Evolutionary conservation across 192 early-diverging fungal genomes (phyloP), one percentile per base, ranked within the genome.

Genomic region (Entomortierella parvispora): DNA sequence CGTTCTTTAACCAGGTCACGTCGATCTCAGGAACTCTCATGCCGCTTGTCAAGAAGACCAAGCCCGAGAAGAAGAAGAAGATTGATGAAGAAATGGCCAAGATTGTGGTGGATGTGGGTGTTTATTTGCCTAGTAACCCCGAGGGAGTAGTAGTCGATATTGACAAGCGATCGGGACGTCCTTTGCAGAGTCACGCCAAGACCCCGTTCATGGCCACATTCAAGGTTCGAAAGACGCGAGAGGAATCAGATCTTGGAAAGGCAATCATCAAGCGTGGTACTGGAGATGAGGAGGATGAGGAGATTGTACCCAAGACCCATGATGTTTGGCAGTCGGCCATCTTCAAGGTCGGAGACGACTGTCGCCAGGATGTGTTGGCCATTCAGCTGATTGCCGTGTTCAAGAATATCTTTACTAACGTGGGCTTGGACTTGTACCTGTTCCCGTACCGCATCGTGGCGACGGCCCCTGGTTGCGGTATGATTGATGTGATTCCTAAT

Each of bases 311-410:
- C 23, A 80, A 81, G 52, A 86, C 84, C 0, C 65, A 83, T 22
- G 71, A 87, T 65, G 84, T 90, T 3, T 90, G 93, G 82, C 90
- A 95, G 71, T 92, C 93, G 5, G 92, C 95, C 1, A 99, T 99
- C 62, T 99, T 99, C 88, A 99, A 99, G 87, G 97, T 99, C 47
- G 98, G 98, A 61, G 98, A 99, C 66, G 97, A 99, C 82, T 99
- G 98, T 83, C 90, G 98, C 31, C 98, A 99, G 81, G 98, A 99
- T 77, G 93, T 99, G 20, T 86, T 99, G 65, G 97, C 98, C 3
- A 80, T 99, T 52, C 98, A 99, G 84, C 85, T 99, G 68, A 98
- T 99, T 83, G 93, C 93, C 1, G 90, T 97, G 34, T 99, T 98
- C 84, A 98, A 99, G 69, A 95, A 92, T 81, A 97, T 99, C 48